Base-by-base conservation (phyloP, 1,284 basidiomycete genomes). In the Ustanciosporium gigantosporum region DNA sequence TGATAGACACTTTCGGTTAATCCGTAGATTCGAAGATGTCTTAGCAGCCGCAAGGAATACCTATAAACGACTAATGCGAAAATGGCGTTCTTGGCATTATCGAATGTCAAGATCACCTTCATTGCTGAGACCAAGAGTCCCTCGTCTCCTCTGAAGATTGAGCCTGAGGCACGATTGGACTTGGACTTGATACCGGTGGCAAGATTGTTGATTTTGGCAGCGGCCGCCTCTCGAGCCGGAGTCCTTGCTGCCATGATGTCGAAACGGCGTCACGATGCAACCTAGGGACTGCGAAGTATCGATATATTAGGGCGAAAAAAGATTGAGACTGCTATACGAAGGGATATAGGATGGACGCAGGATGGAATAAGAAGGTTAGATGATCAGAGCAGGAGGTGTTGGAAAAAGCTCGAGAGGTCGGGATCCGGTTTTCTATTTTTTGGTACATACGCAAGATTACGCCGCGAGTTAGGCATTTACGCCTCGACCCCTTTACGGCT, bases 211-310 rank as follows among this genome's bases (percentile, higher is more conserved):
- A 51, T 50, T 36, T 50, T 60, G 44, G 57, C 50, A 8, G 55
- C 55, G 14, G 50, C 61, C 6, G 80, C 70, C 87, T 87, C 34
- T 81, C 81, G 49, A 4, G 57, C 57, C 19, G 50, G 50, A 11
- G 46, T 60, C 31, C 57, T 38, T n/a, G 50, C 45, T 16, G 57
- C 49, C 57, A 60, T 60, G 27, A 21, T 35, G 17, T 20, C 14
- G n/a, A n/a, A n/a, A n/a, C n/a, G n/a, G n/a, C n/a, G n/a, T n/a
- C n/a, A n/a, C n/a, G n/a, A n/a, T n/a, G n/a, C n/a, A n/a, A n/a
- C n/a, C n/a, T n/a, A n/a, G n/a, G n/a, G n/a, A n/a, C n/a, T n/a
- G n/a, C n/a, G n/a, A n/a, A n/a, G n/a, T n/a, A n/a, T n/a, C n/a
- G n/a, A n/a, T n/a, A n/a, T n/a, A n/a, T n/a, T n/a, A n/a, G n/a